Percentiles rank a stretch among this genome's conserved stretches.
Evolutionary conservation across 1,284 basidiomycete species (phyloP).

Genomic region (Austroboletus rostrupii): DNA sequence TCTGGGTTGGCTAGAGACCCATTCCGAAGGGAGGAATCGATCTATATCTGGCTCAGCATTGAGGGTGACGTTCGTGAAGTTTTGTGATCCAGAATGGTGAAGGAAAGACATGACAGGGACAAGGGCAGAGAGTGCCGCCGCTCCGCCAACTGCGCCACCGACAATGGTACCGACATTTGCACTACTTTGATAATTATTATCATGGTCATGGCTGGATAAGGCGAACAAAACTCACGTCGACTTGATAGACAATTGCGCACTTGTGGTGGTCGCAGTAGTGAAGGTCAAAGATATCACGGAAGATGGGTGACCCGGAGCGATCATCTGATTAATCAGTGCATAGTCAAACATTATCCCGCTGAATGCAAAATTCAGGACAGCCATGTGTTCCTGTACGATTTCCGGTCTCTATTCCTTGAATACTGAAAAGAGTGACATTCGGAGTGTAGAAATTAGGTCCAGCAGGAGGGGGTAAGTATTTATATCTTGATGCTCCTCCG

Average conservation of each 20-base stretch:
- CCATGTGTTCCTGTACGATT: constrained; percentile 14
- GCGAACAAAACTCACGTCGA: neutral
- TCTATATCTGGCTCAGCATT: constrained; percentile 1
- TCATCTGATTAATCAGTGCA: constrained; percentile 1
- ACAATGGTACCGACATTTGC: neutral
- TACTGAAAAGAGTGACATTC: constrained; percentile 16
- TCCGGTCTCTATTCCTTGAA: constrained; percentile 13
- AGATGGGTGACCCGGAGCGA: neutral
- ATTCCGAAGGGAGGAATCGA: neutral
- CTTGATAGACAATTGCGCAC: neutral
- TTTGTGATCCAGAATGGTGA: neutral
- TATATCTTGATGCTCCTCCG: constrained; percentile 7
- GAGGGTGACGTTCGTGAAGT: neutral
- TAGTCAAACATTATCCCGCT: constrained; percentile 12
- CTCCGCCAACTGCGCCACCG: neutral
- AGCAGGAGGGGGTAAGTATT: constrained; percentile 7
- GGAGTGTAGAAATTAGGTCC: constrained; percentile 6
- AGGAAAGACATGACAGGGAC: neutral
- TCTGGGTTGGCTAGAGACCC: neutral
- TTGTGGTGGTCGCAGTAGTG: neutral
- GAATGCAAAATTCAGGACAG: constrained; percentile 5
- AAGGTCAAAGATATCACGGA: neutral
- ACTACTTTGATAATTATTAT: neutral
- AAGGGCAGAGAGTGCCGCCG: neutral
- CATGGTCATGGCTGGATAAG: neutral